Evolutionary conservation across 148 eudicot genomes (phyloP).

Genomic region (Arctostaphylos glauca): DNA sequence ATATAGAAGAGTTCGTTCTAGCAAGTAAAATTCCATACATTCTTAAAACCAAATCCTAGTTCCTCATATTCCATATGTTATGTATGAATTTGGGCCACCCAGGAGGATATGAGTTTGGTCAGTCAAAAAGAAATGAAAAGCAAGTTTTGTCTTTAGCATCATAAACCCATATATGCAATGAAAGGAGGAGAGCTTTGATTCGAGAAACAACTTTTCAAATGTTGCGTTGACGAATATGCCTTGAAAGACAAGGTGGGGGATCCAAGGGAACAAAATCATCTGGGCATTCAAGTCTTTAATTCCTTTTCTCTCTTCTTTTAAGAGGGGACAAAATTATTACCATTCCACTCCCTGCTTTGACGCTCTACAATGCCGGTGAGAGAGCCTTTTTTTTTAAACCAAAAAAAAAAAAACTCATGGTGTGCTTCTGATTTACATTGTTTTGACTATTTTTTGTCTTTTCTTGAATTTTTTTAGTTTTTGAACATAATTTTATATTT

Average conservation of each 20-base stretch:
- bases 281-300: not conserved
- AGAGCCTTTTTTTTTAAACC: too few species aligned
- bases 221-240: not conserved
- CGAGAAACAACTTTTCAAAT: conserved; percentile 6
- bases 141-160: not conserved
- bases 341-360: not conserved
- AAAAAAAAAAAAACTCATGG: too few species aligned
- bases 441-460: too few species aligned
- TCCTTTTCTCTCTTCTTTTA: not conserved
- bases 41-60: too few species aligned
- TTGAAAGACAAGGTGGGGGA: conserved; percentile 16
- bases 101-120: too few species aligned
- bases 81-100: too few species aligned
- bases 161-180: conserved; percentile 6
- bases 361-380: not conserved
- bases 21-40: too few species aligned
- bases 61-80: too few species aligned
- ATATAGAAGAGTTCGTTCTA: too few species aligned
- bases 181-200: conserved; percentile 6
- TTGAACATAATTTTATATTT: too few species aligned
- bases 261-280: conserved; percentile 38
- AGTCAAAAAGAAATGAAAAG: not conserved
- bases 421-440: too few species aligned
- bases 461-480: too few species aligned
- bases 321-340: not conserved